Base-by-base conservation (phyloP, 768 basidiomycete genomes). In the Termitomyces bulborhizus region DNA sequence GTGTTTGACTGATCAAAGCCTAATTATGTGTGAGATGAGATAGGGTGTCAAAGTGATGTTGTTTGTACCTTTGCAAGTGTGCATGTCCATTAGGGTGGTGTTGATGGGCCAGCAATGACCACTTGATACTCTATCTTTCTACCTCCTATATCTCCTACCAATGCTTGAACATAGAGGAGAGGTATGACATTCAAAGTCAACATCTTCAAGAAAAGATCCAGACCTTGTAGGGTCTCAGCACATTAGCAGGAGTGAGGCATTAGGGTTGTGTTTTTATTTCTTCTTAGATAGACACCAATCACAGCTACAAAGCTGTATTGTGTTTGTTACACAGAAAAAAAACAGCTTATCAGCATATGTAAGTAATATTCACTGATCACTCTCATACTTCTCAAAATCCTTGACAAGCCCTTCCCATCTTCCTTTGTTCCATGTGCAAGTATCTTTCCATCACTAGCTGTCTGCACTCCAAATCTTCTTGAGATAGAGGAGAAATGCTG, bases 391-490 rank as follows among this genome's bases (percentile, higher is more conserved):
- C 57, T 66, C 63, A 45, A 75, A 57, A 27, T 61, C 57, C n/a
- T 63, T 63, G 4, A 71, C 32, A 13, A 72, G 59, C 31, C 55
- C 61, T 31, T 44, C 66, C 79, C 76, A 79, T 34, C 70, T 63
- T n/a, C 76, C 77, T 15, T 62, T 68, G 49, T 76, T 65, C 73
- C 70, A 75, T 26, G 57, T 65, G 41, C 56, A 57, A 15, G 80
- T 55, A n/a, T 70, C 67, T 42, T 66, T 69, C 77, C 77, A 81
- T 50, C 74, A 68, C 41, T 67, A 57, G 40, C 73, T 73, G 12
- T 77, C 69, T 52, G 68, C 65, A 7, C 73, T 73, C 46, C 66
- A 65, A 1, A 72, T 36, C 12, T 58, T 59, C 58, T 66, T 74
- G 8, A 68, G 50, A 65, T 67, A 76, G 0, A 62, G 26, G 8